Conservation (phyloP, 2,329 filamentous ascomycete species). For the Escovopsis weberi region DNA sequence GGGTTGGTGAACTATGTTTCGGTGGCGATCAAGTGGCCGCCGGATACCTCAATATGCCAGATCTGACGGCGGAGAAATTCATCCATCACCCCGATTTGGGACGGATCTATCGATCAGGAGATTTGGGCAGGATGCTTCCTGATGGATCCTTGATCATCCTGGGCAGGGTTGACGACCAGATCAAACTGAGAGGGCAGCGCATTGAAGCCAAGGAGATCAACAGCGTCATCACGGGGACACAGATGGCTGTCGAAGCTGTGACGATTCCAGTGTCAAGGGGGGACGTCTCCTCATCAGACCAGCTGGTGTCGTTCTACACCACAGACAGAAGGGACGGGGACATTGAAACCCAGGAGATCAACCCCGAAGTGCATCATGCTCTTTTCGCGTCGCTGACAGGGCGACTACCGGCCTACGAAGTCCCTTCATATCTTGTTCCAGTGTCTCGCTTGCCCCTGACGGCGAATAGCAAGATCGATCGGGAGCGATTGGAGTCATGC, state of each 20-base stretch:
- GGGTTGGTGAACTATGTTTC: constrained; percentile 72
- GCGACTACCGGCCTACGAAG: constrained; percentile 59
- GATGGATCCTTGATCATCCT: constrained; percentile 62
- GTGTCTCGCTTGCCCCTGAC: constrained; percentile 57
- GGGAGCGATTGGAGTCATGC: constrained; percentile 30
- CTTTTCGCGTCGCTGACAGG: constrained; percentile 42
- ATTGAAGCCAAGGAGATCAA: constrained; percentile 70
- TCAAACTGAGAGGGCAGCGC: constrained; percentile 68
- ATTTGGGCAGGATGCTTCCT: constrained; percentile 63
- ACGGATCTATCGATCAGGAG: constrained; percentile 67
- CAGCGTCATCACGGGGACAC: constrained; percentile 38
- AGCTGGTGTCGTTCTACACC: constrained; percentile 58
- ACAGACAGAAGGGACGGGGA: constrained; percentile 16
- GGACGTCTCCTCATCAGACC: constrained; percentile 25
- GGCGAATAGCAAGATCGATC: constrained; percentile 60
- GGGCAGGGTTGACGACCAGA: constrained; percentile 62
- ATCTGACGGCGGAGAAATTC: constrained; percentile 51
- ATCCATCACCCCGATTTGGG: constrained; percentile 54
- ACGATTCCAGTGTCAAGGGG: constrained; percentile 40
- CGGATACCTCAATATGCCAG: constrained; percentile 56
- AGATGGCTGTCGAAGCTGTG: constrained; percentile 43
- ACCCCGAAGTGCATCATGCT: constrained; percentile 19
- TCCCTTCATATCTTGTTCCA: constrained; percentile 60
- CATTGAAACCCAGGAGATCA: constrained; percentile 24
- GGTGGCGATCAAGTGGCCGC: constrained; percentile 68